These are phyloP conservation scores for Dipteronia sinensis DNA, from an alignment of 345 rosid genomes.

Conservation along the genomic window DNA sequence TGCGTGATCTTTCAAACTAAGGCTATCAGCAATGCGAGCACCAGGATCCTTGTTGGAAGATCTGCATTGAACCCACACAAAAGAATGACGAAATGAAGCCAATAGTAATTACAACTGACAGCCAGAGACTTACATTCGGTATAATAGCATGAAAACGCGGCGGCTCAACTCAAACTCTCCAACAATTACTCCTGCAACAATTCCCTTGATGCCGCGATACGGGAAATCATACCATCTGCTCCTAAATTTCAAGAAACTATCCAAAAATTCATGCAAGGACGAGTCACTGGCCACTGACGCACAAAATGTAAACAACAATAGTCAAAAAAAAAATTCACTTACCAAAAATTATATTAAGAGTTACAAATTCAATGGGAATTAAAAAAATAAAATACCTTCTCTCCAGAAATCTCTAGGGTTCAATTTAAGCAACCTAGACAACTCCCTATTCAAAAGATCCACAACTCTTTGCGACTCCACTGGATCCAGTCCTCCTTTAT, in stretches of 20 bases:
- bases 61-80: slow-evolving; percentile 37
- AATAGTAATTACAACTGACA: slow-evolving; percentile 10
- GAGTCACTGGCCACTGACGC: slow-evolving; percentile 70
- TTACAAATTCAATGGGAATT: neutral
- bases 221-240: slow-evolving; percentile 98
- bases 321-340: neutral
- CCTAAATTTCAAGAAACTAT: slow-evolving; percentile 78
- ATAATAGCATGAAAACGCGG: slow-evolving; percentile 85
- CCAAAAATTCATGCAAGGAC: slow-evolving; percentile 78
- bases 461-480: slow-evolving; percentile 94
- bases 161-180: slow-evolving; percentile 81
- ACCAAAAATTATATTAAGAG: neutral
- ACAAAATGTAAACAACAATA: slow-evolving; percentile 11
- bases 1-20: slow-evolving; percentile 72
- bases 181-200: slow-evolving; percentile 82
- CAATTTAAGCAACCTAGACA: slow-evolving; percentile 76
- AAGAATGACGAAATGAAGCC: neutral
- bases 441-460: slow-evolving; percentile 85
- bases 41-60: slow-evolving; percentile 91
- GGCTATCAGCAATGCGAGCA: slow-evolving; percentile 66
- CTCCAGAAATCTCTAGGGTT: slow-evolving; percentile 85
- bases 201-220: slow-evolving; percentile 79
- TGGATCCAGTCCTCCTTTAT: slow-evolving; percentile 85
- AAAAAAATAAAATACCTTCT: slow-evolving; percentile 48
- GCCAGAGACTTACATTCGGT: slow-evolving; percentile 70